Percentiles rank a stretch among this genome's conserved stretches.
Evolutionary conservation across 805 yeast genomes (phyloP).

Genomic region (Cyberlindnera mycetangii): DNA sequence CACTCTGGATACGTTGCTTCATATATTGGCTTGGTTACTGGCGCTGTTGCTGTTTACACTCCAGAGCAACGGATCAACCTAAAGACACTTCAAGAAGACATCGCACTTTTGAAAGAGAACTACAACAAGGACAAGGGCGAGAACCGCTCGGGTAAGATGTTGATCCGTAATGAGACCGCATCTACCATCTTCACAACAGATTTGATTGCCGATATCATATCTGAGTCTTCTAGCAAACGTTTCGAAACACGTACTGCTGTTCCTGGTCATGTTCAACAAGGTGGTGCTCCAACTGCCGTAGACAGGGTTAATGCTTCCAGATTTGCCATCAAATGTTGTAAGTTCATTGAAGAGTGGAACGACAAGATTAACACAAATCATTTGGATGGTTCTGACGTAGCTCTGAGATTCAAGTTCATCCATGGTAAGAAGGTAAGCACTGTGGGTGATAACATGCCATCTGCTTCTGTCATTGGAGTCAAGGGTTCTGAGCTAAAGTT

Average conservation of each 20-base stretch:
- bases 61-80: conserved; percentile 69
- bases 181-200: conserved; percentile 80
- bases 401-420: conserved; percentile 49
- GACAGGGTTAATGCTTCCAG: conserved; percentile 89
- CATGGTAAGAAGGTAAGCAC: conserved; percentile 47
- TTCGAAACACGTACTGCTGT: conserved; percentile 93
- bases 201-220: conserved; percentile 77
- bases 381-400: conserved; percentile 37
- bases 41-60: conserved; percentile 47
- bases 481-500: conserved; percentile 64
- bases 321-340: conserved; percentile 81
- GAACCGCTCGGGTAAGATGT: conserved; percentile 65
- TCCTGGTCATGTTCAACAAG: conserved; percentile 99
- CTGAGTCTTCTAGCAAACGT: conserved; percentile 68
- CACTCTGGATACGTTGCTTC: conserved; percentile 93
- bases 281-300: conserved; percentile 91
- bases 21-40: conserved; percentile 77
- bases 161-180: conserved; percentile 81
- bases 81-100: conserved; percentile 70
- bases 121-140: conserved; percentile 58
- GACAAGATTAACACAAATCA: conserved; percentile 31
- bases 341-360: conserved; percentile 74
- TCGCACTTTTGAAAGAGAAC: conserved; percentile 61
- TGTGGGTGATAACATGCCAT: conserved; percentile 38
- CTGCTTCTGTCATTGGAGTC: conserved; percentile 61